Evolutionary conservation across 768 basidiomycete genomes (phyloP), one percentile per base, ranked within the genome.

Genomic region (Tulasnella sp.): DNA sequence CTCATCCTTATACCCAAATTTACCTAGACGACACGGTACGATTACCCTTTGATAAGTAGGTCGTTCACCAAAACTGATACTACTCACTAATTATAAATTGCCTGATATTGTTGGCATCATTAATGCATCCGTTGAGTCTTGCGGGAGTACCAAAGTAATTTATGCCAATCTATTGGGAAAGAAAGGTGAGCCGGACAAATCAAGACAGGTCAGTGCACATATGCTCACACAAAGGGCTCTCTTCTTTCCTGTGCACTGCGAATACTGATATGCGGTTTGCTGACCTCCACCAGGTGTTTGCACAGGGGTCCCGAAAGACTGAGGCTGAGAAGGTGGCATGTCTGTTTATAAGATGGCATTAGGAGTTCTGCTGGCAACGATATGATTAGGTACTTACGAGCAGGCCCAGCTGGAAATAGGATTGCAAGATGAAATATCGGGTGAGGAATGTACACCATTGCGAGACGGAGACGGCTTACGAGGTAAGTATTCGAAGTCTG

Each of bases 111-210:
- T 70, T 65, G 0, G 81, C 92, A 60, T 99, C 93, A 62, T 96
- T 93, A 62, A 93, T 82, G 62, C 93, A 98, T 8, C 93, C 93
- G 0, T 68, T 64, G 5, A 96, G 69, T 58, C 79, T 73, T n/a
- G 73, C 73, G 3, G 64, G 63, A 58, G 79, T 77, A 1, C 84
- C 81, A 19, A 71, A 62, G 62, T 96, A 96, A 64, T 89, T 89
- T 58, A 95, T 86, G 0, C 92, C 92, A 57, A 95, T 79, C 88
- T 89, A n/a, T n/a, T n/a, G n/a, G n/a, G n/a, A n/a, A n/a, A 57
- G 8, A 33, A 29, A 37, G 41, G 13, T 43, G 10, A 43, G 25
- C 41, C n/a, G 34, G 13, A 16, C 16, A 55, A 22, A 9, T 15
- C 31, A 44, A 28, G 19, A 43, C 28, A n/a, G 25, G 15, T 37